These are phyloP conservation scores for Suillus brevipes DNA, from an alignment of 768 basidiomycete genomes.

Conservation along the genomic window DNA sequence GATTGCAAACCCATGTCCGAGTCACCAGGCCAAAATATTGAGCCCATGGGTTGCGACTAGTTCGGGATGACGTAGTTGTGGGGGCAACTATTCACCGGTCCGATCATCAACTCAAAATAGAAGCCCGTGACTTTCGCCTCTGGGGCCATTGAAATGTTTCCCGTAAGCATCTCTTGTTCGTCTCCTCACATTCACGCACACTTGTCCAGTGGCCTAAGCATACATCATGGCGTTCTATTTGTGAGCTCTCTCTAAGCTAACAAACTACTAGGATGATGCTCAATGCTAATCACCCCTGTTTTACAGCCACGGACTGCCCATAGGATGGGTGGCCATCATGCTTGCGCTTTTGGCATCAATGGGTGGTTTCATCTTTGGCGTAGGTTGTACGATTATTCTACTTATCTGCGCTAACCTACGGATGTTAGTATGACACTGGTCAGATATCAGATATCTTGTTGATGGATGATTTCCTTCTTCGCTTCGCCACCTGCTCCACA, in stretches of 20 bases:
- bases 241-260: conserved; percentile 9
- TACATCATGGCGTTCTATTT: conserved; percentile 19
- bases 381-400: conserved; percentile 12
- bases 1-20: too few relatives aligned
- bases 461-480: conserved; percentile 66
- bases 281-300: background rate
- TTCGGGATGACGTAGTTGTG: background rate
- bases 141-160: background rate
- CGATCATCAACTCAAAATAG: background rate
- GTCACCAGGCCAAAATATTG: too few relatives aligned
- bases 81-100: too few relatives aligned
- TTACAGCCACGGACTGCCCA: conserved; percentile 56
- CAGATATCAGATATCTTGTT: conserved; percentile 77
- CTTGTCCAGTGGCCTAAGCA: background rate
- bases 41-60: too few relatives aligned
- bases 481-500: conserved; percentile 56
- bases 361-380: conserved; percentile 67
- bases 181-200: background rate
- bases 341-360: conserved; percentile 68
- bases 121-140: background rate
- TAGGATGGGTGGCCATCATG: conserved; percentile 62
- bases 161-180: background rate
- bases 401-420: conserved; percentile 7
- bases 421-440: conserved; percentile 61
- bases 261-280: background rate